Percentiles rank a stretch among this genome's conserved stretches.
Evolutionary conservation across 129 eudicot species (phyloP).

Genomic region (Centaurea solstitialis): DNA sequence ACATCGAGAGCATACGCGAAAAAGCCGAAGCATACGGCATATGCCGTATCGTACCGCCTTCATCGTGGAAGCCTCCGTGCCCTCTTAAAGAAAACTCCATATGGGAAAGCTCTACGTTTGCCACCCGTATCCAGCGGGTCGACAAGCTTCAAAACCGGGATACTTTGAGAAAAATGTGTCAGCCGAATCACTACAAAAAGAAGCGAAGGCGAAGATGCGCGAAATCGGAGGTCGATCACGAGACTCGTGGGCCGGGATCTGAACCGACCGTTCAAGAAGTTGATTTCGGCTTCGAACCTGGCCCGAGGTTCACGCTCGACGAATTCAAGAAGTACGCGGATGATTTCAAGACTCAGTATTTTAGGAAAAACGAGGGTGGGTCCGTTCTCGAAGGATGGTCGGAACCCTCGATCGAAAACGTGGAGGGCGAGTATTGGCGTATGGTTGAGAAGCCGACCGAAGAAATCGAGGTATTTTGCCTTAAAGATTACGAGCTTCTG

Average conservation of each 20-base stretch:
- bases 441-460: conserved; percentile 95
- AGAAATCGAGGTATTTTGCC: conserved; percentile 77
- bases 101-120: conserved; percentile 75
- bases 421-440: conserved; percentile 99
- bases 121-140: conserved; percentile 78
- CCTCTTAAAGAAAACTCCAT: conserved; percentile 50
- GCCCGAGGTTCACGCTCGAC: conserved; percentile 81
- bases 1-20: conserved; percentile 69
- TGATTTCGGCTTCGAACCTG: conserved; percentile 88
- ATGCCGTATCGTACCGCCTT: conserved; percentile 94
- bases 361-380: conserved; percentile 36
- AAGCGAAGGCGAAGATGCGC: conserved; percentile 70
- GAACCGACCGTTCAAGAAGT: conserved; percentile 39
- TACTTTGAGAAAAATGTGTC: conserved; percentile 44
- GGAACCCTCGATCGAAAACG: conserved; percentile 63
- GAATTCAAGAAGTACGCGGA: conserved; percentile 80
- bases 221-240: conserved; percentile 45
- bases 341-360: conserved; percentile 73
- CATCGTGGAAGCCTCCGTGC: conserved; percentile 97
- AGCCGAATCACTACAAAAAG: conserved; percentile 50
- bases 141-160: conserved; percentile 93
- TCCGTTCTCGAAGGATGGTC: conserved; percentile 28
- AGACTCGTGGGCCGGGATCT: conserved; percentile 17
- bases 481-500: neutral
- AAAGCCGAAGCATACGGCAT: conserved; percentile 84